Conservation (phyloP, 2,329 filamentous ascomycete genomes). For the Fusarium sp. region DNA sequence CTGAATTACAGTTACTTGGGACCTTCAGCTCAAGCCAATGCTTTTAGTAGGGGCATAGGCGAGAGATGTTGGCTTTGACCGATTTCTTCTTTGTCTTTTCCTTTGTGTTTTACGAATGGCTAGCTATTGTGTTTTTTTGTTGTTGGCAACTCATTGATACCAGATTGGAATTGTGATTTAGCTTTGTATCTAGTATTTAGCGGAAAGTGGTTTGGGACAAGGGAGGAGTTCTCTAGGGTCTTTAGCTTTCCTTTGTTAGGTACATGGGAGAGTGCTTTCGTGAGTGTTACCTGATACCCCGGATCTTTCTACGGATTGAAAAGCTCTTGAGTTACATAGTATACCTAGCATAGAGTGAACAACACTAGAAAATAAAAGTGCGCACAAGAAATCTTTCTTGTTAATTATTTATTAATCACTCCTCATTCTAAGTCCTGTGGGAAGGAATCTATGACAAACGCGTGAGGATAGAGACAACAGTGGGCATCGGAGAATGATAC, state of each 20-base stretch:
- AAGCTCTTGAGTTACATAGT: conserved; percentile 6
- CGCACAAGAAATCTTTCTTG: background rate
- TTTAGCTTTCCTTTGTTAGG: conserved; percentile 26
- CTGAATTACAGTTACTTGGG: background rate
- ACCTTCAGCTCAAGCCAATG: background rate
- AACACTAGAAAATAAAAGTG: conserved; percentile 16
- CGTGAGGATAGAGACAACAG: conserved; percentile 13
- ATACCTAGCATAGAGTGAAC: conserved; percentile 15
- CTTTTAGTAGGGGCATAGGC: background rate
- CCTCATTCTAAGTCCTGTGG: background rate
- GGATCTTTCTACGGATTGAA: conserved; percentile 14
- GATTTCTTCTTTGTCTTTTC: background rate
- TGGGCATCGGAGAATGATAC: background rate
- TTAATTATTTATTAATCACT: background rate
- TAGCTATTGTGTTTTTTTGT: conserved; percentile 7
- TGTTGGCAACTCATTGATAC: conserved; percentile 25
- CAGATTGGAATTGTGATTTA: conserved; percentile 35
- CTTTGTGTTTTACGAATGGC: conserved; percentile 5
- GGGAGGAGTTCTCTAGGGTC: conserved; percentile 23
- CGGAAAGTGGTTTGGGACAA: conserved; percentile 7
- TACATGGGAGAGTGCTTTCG: conserved; percentile 2
- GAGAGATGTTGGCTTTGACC: background rate
- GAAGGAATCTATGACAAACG: background rate
- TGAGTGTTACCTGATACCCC: conserved; percentile 33
- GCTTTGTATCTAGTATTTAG: conserved; percentile 10